A percentile compares a stretch with the other conserved stretches of the same genome.
These are phyloP conservation scores for Teratosphaeriaceae sp. DNA, from an alignment of 2,329 filamentous ascomycete species.

Conservation along the genomic window DNA sequence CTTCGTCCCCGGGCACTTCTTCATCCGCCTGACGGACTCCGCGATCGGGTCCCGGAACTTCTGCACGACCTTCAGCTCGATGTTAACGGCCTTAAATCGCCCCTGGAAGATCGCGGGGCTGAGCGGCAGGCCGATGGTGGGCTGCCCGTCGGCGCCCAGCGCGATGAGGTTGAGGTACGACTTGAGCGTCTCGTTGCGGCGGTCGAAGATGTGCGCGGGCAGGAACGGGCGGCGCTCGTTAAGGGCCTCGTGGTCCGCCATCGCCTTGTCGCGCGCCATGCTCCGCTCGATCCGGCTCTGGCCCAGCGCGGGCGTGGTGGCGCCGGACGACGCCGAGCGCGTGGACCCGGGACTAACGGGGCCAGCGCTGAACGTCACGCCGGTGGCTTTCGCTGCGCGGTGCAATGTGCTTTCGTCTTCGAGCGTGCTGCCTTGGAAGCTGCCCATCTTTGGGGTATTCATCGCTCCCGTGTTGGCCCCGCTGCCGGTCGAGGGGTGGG, in stretches of 20 bases:
- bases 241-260: constrained; percentile 24
- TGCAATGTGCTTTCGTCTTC: constrained; percentile 18
- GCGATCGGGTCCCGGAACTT: constrained; percentile 27
- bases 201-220: constrained; percentile 27
- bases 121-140: constrained; percentile 10
- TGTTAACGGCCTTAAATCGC: constrained; percentile 28
- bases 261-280: constrained; percentile 27
- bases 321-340: constrained; percentile 22
- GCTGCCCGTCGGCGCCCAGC: constrained; percentile 4
- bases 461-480: constrained; percentile 20
- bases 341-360: constrained; percentile 24
- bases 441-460: constrained; percentile 23
- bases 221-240: constrained; percentile 22
- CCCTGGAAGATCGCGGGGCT: constrained; percentile 30
- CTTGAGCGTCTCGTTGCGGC: constrained; percentile 28
- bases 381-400: constrained; percentile 6
- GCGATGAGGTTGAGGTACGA: constrained; percentile 20
- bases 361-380: constrained; percentile 13
- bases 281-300: constrained; percentile 26
- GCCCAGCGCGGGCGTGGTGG: constrained; percentile 24
- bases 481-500: constrained; percentile 24
- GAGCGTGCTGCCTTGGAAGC: constrained; percentile 19
- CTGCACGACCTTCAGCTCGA: constrained; percentile 27
- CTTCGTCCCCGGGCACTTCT: constrained; percentile 16
- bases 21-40: constrained; percentile 23